Evolutionary conservation across 352 stramenopile species (phyloP), one percentile per base, ranked within the genome.

Genomic region (Phytophthora pluvialis): DNA sequence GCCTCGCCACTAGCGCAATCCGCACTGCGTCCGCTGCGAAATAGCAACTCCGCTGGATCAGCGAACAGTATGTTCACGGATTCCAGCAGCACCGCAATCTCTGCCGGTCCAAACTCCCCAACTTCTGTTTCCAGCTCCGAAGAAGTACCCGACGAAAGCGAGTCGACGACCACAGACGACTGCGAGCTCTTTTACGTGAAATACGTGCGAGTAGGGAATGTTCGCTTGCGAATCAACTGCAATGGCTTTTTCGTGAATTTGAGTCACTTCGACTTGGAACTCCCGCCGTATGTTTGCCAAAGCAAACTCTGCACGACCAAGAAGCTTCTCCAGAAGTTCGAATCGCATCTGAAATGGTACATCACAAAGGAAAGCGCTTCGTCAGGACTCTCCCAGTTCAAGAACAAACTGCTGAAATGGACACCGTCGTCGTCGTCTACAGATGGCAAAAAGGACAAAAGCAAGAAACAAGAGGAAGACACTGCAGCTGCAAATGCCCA

Each of bases 221-320:
- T 95, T 13, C 81, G 84, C 0, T 55, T 94, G 3, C 79, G 81
- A 15, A 91, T 95, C 70, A 92, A 91, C 55, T 94, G 87, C 70
- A 88, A 92, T 54, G 87, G 87, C 0, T 95, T 94, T 61, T 91
- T 93, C 44, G 87, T 95, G 8, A 95, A 93, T 43, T 69, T 95
- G 15, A 93, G 71, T 53, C 73, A 88, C 32, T 93, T 95, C 32
- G 87, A 92, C 53, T 54, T 95, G 12, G 81, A 94, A 36, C 28
- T 95, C 13, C 83, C 85, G 4, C 85, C 83, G 5, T 94, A 90
- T 42, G 70, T 95, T 18, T 93, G 83, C 60, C 85, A 94, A 51
- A 88, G 82, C 58, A 89, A 90, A 56, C 65, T 95, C n/a, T 90
- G 75, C 32, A 94, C 87, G 16, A 89, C 77, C 43, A 91, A 94